Percentiles rank a stretch among this genome's conserved stretches.
These are phyloP conservation scores for Styphnolobium japonicum DNA, from an alignment of 306 rosid genomes.

Conservation along the genomic window DNA sequence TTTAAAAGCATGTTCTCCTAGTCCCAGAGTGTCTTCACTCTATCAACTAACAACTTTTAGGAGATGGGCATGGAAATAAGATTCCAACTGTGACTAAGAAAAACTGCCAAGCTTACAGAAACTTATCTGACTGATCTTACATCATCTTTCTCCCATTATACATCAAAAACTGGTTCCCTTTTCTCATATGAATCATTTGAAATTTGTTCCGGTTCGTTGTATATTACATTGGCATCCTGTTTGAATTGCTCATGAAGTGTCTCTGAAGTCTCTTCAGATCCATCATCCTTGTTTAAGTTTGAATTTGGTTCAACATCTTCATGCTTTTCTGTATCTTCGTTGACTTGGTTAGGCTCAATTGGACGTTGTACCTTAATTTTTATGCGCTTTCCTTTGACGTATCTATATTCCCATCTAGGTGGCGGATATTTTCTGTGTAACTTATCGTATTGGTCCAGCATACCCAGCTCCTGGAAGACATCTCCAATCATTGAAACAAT, in stretches of 20 bases:
- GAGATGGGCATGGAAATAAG: neutral
- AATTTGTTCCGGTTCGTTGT: conserved; percentile 35
- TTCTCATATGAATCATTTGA: conserved; percentile 30
- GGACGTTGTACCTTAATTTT: conserved; percentile 41
- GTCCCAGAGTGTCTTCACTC: conserved; percentile 7
- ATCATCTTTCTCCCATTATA: conserved; percentile 27
- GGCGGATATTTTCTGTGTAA: conserved; percentile 77
- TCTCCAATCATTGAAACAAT: conserved; percentile 66
- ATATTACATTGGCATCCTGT: conserved; percentile 21
- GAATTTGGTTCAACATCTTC: conserved; percentile 20
- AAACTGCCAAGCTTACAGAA: conserved; percentile 17
- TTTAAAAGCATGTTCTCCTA: neutral
- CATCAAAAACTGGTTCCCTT: conserved; percentile 24
- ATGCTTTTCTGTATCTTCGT: conserved; percentile 2
- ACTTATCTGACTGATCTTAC: conserved; percentile 5
- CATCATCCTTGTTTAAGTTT: conserved; percentile 17
- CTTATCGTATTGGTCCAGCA: conserved; percentile 70
- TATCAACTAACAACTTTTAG: conserved; percentile 16
- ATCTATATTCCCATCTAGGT: conserved; percentile 65
- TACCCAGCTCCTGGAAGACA: conserved; percentile 73
- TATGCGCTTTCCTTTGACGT: conserved; percentile 73
- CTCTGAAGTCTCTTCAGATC: conserved; percentile 27
- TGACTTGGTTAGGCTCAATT: neutral
- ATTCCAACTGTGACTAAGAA: neutral
- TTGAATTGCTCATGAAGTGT: conserved; percentile 29